Evolutionary conservation across 306 rosid species (phyloP).

Genomic region (apple (Malus domestica)): DNA sequence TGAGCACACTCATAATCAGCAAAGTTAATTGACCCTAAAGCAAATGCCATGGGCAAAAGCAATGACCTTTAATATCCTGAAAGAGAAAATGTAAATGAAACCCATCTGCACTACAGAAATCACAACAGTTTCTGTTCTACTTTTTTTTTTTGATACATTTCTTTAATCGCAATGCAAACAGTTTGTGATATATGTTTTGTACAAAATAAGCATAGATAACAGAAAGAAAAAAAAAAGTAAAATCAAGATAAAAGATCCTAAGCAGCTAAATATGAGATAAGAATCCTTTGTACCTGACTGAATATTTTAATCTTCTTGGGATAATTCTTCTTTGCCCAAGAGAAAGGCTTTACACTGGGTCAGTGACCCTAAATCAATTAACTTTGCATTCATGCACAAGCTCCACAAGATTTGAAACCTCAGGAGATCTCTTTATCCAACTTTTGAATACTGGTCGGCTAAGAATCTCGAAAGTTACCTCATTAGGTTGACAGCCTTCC

Average conservation of each 20-base stretch:
- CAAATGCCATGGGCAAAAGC: constrained; percentile 96
- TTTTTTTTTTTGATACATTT: too few species aligned
- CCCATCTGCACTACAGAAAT: constrained; percentile 6
- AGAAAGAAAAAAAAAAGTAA: neutral
- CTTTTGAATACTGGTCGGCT: neutral
- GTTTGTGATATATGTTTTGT: too few species aligned
- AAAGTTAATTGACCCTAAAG: constrained; percentile 84
- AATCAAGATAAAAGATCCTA: neutral
- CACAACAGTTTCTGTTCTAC: too few species aligned
- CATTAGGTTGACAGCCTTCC: constrained; percentile 25
- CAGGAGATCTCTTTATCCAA: constrained; percentile 16
- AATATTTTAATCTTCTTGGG: neutral
- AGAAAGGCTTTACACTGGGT: neutral
- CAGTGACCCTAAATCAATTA: neutral
- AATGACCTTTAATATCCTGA: constrained; percentile 69
- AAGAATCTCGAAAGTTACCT: constrained; percentile 16
- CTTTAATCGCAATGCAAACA: too few species aligned
- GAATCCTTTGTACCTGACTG: neutral
- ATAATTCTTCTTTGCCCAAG: neutral
- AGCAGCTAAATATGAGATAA: neutral
- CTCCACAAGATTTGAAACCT: constrained; percentile 6
- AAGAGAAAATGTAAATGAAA: constrained; percentile 25
- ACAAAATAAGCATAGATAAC: neutral
- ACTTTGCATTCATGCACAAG: constrained; percentile 4
- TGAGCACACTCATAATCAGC: constrained; percentile 99